A percentile compares a stretch with the other conserved stretches of the same genome.
Conservation (phyloP, 2,329 filamentous ascomycete species). For the Penicillium sp. region DNA sequence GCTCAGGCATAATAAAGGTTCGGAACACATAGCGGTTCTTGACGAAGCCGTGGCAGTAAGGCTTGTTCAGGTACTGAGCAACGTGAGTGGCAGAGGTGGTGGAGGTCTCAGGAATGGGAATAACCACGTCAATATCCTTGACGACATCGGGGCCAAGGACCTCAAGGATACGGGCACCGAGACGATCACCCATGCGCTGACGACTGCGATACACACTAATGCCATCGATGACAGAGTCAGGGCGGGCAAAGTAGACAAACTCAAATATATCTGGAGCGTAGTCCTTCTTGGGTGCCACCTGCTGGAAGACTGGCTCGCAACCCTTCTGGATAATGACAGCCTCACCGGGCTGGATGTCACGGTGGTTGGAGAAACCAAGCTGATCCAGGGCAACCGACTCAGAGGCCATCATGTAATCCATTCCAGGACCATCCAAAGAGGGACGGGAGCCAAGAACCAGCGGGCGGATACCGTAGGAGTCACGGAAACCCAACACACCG, state of each 20-base stretch:
- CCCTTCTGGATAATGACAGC: conserved; percentile 84
- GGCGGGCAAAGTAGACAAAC: conserved; percentile 82
- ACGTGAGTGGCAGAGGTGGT: conserved; percentile 77
- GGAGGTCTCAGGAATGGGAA: conserved; percentile 80
- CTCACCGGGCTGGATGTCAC: conserved; percentile 77
- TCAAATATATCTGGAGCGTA: conserved; percentile 88
- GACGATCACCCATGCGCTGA: conserved; percentile 79
- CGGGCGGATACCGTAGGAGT: conserved; percentile 78
- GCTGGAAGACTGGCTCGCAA: conserved; percentile 67
- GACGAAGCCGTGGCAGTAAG: conserved; percentile 77
- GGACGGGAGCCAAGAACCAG: conserved; percentile 73
- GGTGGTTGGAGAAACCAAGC: conserved; percentile 73
- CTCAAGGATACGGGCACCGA: conserved; percentile 69
- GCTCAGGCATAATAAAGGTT: conserved; percentile 83
- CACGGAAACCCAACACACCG: conserved; percentile 75
- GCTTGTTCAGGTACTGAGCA: conserved; percentile 71
- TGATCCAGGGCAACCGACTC: conserved; percentile 82
- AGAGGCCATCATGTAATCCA: conserved; percentile 87
- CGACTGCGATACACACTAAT: conserved; percentile 82
- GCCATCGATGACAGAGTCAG: conserved; percentile 79
- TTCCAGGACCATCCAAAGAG: conserved; percentile 63
- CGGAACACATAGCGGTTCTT: conserved; percentile 89
- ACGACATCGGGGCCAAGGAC: conserved; percentile 68
- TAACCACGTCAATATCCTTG: conserved; percentile 73
- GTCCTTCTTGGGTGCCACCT: conserved; percentile 64